Evolutionary conservation across 345 rosid genomes (phyloP).

Genomic region (Pugionium cornutum): DNA sequence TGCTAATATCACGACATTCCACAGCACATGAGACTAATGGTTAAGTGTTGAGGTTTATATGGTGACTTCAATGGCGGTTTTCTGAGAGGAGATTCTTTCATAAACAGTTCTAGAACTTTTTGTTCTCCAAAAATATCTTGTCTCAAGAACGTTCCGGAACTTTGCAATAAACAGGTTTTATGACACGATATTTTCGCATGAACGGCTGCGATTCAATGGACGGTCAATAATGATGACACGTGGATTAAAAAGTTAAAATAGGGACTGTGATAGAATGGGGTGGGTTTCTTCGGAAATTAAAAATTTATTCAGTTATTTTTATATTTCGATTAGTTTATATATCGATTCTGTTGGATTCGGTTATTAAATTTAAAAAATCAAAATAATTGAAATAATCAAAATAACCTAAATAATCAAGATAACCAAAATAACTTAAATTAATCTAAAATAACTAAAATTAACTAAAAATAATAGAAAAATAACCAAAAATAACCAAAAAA

Average conservation of each 20-base stretch:
- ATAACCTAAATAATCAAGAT: too few species aligned
- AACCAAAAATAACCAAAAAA: too few species aligned
- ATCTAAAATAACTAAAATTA: too few species aligned
- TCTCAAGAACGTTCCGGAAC: conserved; percentile 37
- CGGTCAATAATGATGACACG: conserved; percentile 34
- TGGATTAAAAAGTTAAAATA: neutral
- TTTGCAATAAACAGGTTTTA: conserved; percentile 19
- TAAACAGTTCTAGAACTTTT: conserved; percentile 30
- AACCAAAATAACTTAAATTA: too few species aligned
- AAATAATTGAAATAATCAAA: too few species aligned
- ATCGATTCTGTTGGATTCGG: too few species aligned
- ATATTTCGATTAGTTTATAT: too few species aligned
- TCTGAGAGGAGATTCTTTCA: conserved; percentile 8
- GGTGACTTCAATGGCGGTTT: conserved; percentile 35
- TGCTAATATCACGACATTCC: conserved; percentile 1
- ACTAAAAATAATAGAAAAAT: too few species aligned
- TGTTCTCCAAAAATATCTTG: conserved; percentile 26
- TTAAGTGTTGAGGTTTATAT: conserved; percentile 21
- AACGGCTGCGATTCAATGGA: conserved; percentile 24
- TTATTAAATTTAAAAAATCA: too few species aligned
- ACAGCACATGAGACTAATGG: neutral
- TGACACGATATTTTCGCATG: conserved; percentile 21
- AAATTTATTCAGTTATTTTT: too few species aligned
- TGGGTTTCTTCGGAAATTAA: too few species aligned
- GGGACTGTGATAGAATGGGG: too few species aligned